Conservation (phyloP, 2,329 filamentous ascomycete species). For the Biscogniauxia sp. region DNA sequence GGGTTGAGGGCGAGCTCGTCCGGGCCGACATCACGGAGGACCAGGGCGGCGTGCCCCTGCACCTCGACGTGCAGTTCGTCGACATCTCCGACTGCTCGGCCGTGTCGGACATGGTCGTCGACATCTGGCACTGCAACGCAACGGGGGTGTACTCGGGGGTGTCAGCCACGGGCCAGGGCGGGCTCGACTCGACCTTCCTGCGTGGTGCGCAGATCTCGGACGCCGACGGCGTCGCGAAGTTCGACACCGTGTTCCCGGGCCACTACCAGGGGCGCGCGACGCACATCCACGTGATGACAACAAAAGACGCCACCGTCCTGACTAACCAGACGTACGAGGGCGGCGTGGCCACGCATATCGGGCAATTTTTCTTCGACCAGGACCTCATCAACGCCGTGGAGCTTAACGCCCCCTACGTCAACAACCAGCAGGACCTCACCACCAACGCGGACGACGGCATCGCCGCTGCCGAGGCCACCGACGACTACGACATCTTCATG, state of each 20-base stretch:
- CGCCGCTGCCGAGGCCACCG: constrained; percentile 1
- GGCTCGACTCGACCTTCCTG: constrained; percentile 7
- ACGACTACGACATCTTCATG: constrained; percentile 3
- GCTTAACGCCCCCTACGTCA: constrained; percentile 3
- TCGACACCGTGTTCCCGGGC: constrained; percentile 9
- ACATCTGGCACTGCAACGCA: constrained; percentile 11
- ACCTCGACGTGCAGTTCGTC: constrained; percentile 10
- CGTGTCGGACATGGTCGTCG: constrained; percentile 3
- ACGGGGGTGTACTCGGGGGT: constrained; percentile 11
- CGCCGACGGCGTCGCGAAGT: constrained; percentile 9
- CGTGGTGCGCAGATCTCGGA: constrained; percentile 9
- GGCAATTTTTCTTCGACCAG: constrained; percentile 10
- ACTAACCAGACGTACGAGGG: constrained; percentile 9
- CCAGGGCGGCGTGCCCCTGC: constrained; percentile 4
- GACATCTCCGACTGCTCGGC: constrained; percentile 9
- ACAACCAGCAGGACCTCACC: constrained; percentile 6
- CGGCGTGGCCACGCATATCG: constrained; percentile 7
- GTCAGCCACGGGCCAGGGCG: constrained; percentile 4
- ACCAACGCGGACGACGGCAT: constrained; percentile 9
- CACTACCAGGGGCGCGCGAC: constrained; percentile 8
- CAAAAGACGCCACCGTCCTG: constrained; percentile 6
- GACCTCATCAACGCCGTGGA: constrained; percentile 5
- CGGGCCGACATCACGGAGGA: constrained; percentile 7
- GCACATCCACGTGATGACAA: constrained; percentile 10
- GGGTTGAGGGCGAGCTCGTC: constrained; percentile 7